These are phyloP conservation scores for Salvia hispanica DNA, from an alignment of 257 asterid species.

Conservation along the genomic window DNA sequence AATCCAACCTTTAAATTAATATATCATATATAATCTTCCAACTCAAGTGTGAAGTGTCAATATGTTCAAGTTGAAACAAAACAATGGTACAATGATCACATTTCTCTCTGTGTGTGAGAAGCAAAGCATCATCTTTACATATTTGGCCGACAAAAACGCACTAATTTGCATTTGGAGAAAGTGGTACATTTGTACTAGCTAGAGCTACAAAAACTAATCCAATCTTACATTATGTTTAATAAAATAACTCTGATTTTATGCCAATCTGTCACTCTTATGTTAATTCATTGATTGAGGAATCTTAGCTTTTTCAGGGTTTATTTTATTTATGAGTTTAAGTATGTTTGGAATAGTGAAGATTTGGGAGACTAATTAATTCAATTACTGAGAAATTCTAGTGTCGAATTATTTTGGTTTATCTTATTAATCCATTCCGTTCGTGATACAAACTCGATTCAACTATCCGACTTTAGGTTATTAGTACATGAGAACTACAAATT, in stretches of 20 bases:
- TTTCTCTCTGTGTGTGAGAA: background rate
- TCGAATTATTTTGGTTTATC: no score
- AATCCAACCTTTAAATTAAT: background rate
- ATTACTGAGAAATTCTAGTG: background rate
- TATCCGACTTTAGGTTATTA: background rate
- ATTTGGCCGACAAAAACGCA: slow-evolving; percentile 44
- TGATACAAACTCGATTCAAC: background rate
- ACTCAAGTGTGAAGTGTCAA: background rate
- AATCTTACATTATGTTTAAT: background rate
- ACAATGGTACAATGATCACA: background rate
- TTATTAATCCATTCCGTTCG: background rate
- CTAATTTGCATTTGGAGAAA: slow-evolving; percentile 25
- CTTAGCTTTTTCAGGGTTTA: background rate
- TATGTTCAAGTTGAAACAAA: slow-evolving; percentile 7
- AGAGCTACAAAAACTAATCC: slow-evolving; percentile 3
- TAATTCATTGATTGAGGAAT: background rate
- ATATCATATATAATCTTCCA: background rate
- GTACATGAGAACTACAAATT: background rate
- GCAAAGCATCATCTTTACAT: slow-evolving; percentile 13
- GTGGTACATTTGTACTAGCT: slow-evolving; percentile 6
- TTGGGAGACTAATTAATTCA: no score
- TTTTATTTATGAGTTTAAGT: no score
- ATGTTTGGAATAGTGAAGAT: no score
- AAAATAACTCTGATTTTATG: background rate
- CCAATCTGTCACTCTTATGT: background rate